phyloP scores from a whole-genome alignment of 2,329 filamentous ascomycete genomes.

The Ascomycota sp. region DNA sequence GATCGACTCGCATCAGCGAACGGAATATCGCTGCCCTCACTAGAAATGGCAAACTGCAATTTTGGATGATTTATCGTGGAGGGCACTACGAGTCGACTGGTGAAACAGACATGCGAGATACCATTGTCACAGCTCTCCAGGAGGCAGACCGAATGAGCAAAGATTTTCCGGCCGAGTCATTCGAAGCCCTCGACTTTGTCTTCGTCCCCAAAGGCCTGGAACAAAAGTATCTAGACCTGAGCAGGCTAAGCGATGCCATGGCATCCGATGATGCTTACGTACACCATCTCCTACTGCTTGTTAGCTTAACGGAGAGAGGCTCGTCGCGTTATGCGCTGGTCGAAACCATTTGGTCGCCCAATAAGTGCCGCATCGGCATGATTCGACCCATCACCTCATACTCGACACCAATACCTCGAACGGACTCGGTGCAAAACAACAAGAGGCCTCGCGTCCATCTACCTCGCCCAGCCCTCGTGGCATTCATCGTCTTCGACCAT shows the following conservation, averaged over 20 bases:
- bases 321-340: conserved; percentile 51
- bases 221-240: conserved; percentile 27
- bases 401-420: conserved; percentile 26
- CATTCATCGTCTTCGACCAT: conserved; percentile 62
- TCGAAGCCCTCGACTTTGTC: conserved; percentile 64
- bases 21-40: conserved; percentile 68
- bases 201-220: conserved; percentile 38
- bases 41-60: conserved; percentile 54
- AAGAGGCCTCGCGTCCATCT: conserved; percentile 55
- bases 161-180: conserved; percentile 31
- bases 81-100: conserved; percentile 59
- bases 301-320: conserved; percentile 30
- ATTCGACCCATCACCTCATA: conserved; percentile 49
- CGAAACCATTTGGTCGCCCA: conserved; percentile 42
- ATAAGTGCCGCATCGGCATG: conserved; percentile 36
- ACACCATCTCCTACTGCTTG: conserved; percentile 41
- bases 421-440: conserved; percentile 12
- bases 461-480: conserved; percentile 58
- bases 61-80: conserved; percentile 78
- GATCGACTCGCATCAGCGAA: conserved; percentile 55
- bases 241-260: conserved; percentile 28
- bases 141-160: conserved; percentile 27
- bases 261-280: conserved; percentile 27
- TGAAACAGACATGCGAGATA: conserved; percentile 49
- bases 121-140: conserved; percentile 41